Evolutionary conservation across 495 filamentous ascomycete species (phyloP), one percentile per base, ranked within the genome.

Genomic region (Evernia prunastri): DNA sequence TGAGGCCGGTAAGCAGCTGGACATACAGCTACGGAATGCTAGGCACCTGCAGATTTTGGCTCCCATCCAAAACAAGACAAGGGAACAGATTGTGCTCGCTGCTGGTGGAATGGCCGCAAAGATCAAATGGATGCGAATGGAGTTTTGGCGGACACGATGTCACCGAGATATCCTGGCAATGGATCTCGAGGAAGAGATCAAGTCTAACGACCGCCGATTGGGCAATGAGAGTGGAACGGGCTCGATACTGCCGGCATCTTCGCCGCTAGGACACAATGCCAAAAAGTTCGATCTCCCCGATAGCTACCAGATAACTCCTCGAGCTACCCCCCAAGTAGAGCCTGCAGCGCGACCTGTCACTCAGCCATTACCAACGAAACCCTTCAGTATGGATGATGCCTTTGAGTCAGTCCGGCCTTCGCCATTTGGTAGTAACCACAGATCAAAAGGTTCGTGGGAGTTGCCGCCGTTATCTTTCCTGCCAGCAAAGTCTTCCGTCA

Each of bases 141-240:
- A 96, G 66, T 93, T 96, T 17, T 97, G 91, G 91, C 90, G 87
- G 33, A 81, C 92, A 64, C 92, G 84, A 71, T 97, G 92, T 66
- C 91, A 97, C 73, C 87, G 87, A 59, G 92, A 96, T 70, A 89
- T 99, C 61, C 81, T 97, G 17, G 78, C 83, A 1, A 77, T 91
- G 74, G 94, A 97, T 71, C 77, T 97, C 45, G 88, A 91, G 63
- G 90, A 96, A 62, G 91, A 96, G 57, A 74, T 71, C 29, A 66
- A 40, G 39, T 63, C 31, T 18, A 60, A 42, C n/a, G 33, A 27
- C 20, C 37, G 20, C 12, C 31, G 33, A 6, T n/a, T 25, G 15
- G 36, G 61, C n/a, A 40, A 23, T 42, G 59, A 65, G 36, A 59
- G 42, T n/a, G 20, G 47, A 72, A 63, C 63, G 63, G 69, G 54